Base-by-base conservation (phyloP, 495 filamentous ascomycete genomes). In the Acidomyces sp. region DNA sequence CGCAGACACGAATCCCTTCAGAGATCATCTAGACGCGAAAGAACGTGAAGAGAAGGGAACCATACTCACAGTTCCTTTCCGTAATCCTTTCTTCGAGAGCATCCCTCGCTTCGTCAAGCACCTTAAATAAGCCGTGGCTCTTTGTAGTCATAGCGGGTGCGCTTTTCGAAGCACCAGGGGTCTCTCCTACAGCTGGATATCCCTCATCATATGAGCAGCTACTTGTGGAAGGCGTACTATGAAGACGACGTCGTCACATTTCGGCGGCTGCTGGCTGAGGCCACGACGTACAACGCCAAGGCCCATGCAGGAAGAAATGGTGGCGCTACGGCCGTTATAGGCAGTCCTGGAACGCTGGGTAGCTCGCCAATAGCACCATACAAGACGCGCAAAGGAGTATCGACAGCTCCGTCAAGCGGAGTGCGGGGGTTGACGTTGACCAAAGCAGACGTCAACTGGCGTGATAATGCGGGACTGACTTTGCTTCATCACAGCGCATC, bases 181-280 rank as follows among this genome's bases (percentile, higher is more conserved):
- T 57, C 64, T 40, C 60, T 62, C 40, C 34, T 44, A 35, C 31
- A 42, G 33, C 59, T 59, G 57, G 57, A 52, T 49, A 46, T 48
- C 41, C 56, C 55, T 58, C 57, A 65, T 70, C 80, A 78, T 77
- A 97, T 96, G 92, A 94, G 82, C 73, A 79, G 80, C 65, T 76
- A 82, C 68, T 76, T 97, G 58, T 95, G 90, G 88, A 82, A 84
- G 67, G 84, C 71, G 61, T 97, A 85, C 59, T 78, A 88, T 64
- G 80, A 93, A 71, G 82, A 94, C 77, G 85, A 97, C 68, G 80
- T 88, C 69, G 85, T 88, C 54, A 75, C 63, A 55, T 96, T 97
- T 67, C 76, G 78, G 65, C 77, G 77, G 61, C 70, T 86, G 51
- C 71, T 96, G 65, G 15, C 33, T 29, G 74, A 76, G 52, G 73